phyloP scores from a whole-genome alignment of 1,139 yeast genomes.

The Schizosaccharomyces versatilis region DNA sequence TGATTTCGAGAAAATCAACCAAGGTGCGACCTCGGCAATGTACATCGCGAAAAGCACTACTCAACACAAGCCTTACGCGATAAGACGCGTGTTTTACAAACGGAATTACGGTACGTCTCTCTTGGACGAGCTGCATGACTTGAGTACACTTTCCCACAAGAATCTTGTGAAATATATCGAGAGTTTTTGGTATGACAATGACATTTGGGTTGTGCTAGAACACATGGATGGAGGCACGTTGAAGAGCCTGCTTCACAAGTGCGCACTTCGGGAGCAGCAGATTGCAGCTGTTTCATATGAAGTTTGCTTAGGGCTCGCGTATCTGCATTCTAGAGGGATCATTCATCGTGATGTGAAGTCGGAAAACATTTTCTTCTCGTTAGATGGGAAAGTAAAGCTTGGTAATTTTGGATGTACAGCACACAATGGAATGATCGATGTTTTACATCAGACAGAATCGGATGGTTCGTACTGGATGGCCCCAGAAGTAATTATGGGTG shows the following conservation, averaged over 20 bases:
- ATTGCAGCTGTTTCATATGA: conserved; percentile 91
- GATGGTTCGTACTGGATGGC: conserved; percentile 99
- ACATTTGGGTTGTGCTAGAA: conserved; percentile 95
- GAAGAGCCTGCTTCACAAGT: conserved; percentile 85
- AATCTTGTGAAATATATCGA: conserved; percentile 86
- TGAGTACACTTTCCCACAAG: conserved; percentile 80
- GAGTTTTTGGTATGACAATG: conserved; percentile 42
- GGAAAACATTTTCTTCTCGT: conserved; percentile 63
- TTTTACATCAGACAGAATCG: conserved; percentile 88
- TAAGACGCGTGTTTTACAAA: too few species aligned
- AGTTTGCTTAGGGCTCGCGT: conserved; percentile 84
- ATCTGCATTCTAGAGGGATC: conserved; percentile 84
- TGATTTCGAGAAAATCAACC: conserved; percentile 68
- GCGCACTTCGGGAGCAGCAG: conserved; percentile 91
- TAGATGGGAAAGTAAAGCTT: conserved; percentile 45
- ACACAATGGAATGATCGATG: conserved; percentile 77
- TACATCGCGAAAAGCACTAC: conserved; percentile 36
- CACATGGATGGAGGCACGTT: conserved; percentile 94
- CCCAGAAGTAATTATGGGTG: conserved; percentile 84
- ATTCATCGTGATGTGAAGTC: conserved; percentile 94
- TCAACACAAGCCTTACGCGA: neutral
- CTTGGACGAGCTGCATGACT: conserved; percentile 78
- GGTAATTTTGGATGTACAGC: conserved; percentile 78
- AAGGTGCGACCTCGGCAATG: conserved; percentile 96
- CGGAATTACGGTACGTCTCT: conserved; percentile 35